Conservation (phyloP, 2,329 filamentous ascomycete genomes). For the Aspergillus floridensis region DNA sequence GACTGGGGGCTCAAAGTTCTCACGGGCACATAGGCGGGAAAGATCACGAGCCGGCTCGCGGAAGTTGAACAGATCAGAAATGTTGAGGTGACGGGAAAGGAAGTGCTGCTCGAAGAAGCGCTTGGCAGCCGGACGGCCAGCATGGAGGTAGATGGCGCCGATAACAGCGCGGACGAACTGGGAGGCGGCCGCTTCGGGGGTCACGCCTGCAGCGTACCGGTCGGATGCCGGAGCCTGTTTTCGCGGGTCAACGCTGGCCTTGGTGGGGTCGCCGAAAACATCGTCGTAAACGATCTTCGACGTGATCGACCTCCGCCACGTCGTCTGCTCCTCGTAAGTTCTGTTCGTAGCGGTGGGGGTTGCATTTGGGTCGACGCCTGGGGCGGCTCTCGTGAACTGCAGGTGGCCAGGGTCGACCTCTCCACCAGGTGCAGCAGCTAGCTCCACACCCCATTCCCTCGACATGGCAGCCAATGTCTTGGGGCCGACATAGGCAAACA, state of each 20-base stretch:
- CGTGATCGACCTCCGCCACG: conserved; percentile 69
- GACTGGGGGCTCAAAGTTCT: conserved; percentile 83
- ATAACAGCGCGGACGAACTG: conserved; percentile 80
- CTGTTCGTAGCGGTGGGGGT: conserved; percentile 41
- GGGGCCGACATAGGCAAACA: conserved; percentile 78
- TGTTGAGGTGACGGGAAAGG: conserved; percentile 72
- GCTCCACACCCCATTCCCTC: conserved; percentile 86
- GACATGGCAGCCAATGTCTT: conserved; percentile 71
- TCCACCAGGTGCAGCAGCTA: conserved; percentile 77
- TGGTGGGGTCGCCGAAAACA: conserved; percentile 70
- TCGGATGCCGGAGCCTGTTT: conserved; percentile 18
- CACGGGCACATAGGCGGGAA: conserved; percentile 75
- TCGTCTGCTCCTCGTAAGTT: conserved; percentile 51
- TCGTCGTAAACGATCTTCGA: conserved; percentile 79
- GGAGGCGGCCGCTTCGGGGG: conserved; percentile 61
- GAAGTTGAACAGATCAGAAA: conserved; percentile 80
- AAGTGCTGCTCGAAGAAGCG: conserved; percentile 82
- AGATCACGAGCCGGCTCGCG: conserved; percentile 80
- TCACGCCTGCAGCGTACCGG: conserved; percentile 35
- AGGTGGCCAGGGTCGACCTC: conserved; percentile 91
- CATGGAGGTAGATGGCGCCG: conserved; percentile 82
- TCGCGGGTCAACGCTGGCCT: conserved; percentile 30
- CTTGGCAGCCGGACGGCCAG: conserved; percentile 74
- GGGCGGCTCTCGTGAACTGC: conserved; percentile 63
- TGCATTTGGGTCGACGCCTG: conserved; percentile 43